phyloP scores from a whole-genome alignment of 2,329 filamentous ascomycete genomes.

The Podosphaera fusca region DNA sequence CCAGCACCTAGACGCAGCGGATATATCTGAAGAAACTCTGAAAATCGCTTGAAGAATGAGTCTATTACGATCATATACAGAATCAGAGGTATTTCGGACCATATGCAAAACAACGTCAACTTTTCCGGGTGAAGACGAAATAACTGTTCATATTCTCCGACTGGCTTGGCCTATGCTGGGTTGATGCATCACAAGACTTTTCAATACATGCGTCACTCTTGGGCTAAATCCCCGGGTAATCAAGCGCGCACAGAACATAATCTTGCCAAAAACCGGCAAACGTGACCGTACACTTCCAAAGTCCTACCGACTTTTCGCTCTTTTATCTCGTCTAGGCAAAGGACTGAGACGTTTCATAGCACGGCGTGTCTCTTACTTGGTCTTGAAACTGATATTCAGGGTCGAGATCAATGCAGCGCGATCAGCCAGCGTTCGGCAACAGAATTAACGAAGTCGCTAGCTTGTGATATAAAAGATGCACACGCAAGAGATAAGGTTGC shows the following conservation, averaged over 20 bases:
- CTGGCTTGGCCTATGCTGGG: neutral
- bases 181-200: neutral
- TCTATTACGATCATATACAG: neutral
- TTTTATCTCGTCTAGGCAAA: neutral
- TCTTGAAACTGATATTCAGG: neutral
- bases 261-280: neutral
- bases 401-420: neutral
- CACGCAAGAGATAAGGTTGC: too few relatives aligned
- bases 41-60: neutral
- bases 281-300: neutral
- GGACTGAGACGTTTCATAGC: neutral
- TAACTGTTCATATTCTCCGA: neutral
- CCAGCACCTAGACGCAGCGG: neutral
- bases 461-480: neutral
- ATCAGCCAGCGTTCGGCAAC: neutral
- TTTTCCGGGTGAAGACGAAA: neutral
- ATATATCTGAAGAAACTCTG: neutral
- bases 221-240: neutral
- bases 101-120: too few relatives aligned
- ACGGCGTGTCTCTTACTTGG: neutral
- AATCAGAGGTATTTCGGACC: neutral
- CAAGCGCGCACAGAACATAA: neutral
- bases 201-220: neutral
- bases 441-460: neutral
- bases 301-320: neutral